These are phyloP conservation scores for Typha latifolia DNA, from an alignment of 176 grass and related monocot genomes.

Conservation along the genomic window DNA sequence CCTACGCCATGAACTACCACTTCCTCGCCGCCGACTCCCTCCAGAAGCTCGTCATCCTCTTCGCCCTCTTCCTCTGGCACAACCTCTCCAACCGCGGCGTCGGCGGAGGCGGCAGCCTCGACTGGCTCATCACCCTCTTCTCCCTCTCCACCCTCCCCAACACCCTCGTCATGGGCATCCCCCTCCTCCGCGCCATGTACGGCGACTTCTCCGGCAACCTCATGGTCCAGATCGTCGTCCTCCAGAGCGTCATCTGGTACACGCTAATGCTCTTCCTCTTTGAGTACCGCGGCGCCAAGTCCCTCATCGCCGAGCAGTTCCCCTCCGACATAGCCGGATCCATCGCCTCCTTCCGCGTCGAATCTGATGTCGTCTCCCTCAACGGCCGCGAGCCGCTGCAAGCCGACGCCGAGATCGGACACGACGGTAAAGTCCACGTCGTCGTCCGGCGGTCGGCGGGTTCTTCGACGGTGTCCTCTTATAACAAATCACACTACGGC, in stretches of 20 bases:
- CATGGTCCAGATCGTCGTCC: conserved; percentile 96
- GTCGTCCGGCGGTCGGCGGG: conserved; percentile 39
- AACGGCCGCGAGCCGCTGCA: conserved; percentile 77
- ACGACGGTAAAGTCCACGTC: conserved; percentile 65
- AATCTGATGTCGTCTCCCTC: conserved; percentile 89
- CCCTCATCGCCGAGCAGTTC: conserved; percentile 96
- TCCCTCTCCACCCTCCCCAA: conserved; percentile 92
- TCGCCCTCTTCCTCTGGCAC: conserved; percentile 72
- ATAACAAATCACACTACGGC: no score
- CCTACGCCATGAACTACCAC: conserved; percentile 83
- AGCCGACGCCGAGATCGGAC: conserved; percentile 82
- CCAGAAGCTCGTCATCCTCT: conserved; percentile 84
- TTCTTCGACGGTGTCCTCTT: conserved; percentile 22
- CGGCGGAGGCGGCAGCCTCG: conserved; percentile 14
- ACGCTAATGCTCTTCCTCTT: conserved; percentile 98
- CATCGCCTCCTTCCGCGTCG: conserved; percentile 88
- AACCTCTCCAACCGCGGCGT: conserved; percentile 40
- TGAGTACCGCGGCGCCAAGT: conserved; percentile 95
- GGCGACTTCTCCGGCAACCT: conserved; percentile 77
- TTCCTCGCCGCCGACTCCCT: conserved; percentile 94
- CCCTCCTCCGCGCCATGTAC: conserved; percentile 89
- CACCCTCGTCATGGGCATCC: conserved; percentile 97
- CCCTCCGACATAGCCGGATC: conserved; percentile 77
- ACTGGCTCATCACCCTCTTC: conserved; percentile 97
- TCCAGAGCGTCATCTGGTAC: conserved; percentile 96